Evolutionary conservation across 1,139 yeast species (phyloP).

Genomic region (Magnusiomyces ingens): DNA sequence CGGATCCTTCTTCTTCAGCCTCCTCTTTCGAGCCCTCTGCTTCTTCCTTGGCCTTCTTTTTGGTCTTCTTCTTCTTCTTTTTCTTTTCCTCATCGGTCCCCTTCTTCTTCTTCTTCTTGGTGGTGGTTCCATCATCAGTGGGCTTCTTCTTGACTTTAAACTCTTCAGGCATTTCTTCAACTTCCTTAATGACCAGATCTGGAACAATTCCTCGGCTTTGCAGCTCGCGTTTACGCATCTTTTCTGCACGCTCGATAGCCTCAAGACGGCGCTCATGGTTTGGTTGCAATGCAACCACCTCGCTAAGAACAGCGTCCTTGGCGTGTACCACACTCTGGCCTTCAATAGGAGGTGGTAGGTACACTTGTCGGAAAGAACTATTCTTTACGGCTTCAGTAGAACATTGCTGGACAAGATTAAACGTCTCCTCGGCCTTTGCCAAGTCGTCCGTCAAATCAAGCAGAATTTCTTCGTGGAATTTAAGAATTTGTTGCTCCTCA

Average conservation of each 20-base stretch:
- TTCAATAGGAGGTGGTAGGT: slow-evolving; percentile 27
- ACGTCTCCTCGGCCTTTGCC: slow-evolving; percentile 73
- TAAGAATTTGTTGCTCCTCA: slow-evolving; percentile 89
- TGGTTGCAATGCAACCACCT: slow-evolving; percentile 73
- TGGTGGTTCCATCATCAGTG: not conserved
- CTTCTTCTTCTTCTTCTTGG: not conserved
- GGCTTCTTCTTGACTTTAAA: not conserved
- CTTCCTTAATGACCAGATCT: slow-evolving; percentile 74
- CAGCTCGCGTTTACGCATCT: slow-evolving; percentile 65
- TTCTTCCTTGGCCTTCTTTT: not conserved
- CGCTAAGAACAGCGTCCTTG: slow-evolving; percentile 72
- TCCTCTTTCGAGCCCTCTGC: not conserved
- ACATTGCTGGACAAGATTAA: slow-evolving; percentile 71
- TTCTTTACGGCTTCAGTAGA: slow-evolving; percentile 62
- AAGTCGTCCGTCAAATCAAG: slow-evolving; percentile 77
- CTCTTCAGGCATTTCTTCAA: slow-evolving; percentile 25
- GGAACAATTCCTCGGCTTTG: slow-evolving; percentile 41
- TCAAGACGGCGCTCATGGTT: slow-evolving; percentile 79
- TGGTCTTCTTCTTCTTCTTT: slow-evolving; percentile 5
- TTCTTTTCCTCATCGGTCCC: slow-evolving; percentile 3
- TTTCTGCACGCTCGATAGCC: slow-evolving; percentile 85
- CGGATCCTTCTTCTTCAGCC: not conserved
- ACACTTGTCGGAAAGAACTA: slow-evolving; percentile 15
- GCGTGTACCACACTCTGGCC: slow-evolving; percentile 37
- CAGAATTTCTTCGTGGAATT: slow-evolving; percentile 80